Base-by-base conservation (phyloP, 2,329 filamentous ascomycete species). In the Colletotrichum karsti region DNA sequence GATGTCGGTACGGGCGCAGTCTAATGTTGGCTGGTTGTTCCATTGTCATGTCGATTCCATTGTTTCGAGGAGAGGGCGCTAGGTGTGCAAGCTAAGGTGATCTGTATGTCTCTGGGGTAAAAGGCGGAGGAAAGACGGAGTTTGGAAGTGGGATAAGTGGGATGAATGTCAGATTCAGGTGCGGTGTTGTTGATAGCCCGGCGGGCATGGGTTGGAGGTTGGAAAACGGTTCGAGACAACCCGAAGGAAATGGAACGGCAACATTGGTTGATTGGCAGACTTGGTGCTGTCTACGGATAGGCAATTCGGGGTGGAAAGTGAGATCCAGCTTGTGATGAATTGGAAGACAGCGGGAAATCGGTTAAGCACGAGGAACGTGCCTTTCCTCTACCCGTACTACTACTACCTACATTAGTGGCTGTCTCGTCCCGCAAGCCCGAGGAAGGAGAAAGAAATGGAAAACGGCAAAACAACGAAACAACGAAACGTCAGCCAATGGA, bases 81-180 rank as follows among this genome's bases (percentile, higher is more conserved):
- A n/a, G 22, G n/a, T 35, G 37, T 28, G 30, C 53, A 30, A 53
- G 30, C 26, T n/a, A 13, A 53, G 44, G 37, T 12, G 18, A 59
- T 33, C 41, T 59, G 20, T 44, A 35, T 59, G 62, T 64, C 54
- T 64, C 46, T 59, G 33, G 30, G 62, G 20, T 26, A 20, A 53
- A 59, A 33, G 46, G 42, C 37, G 44, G 35, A 60, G 22, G 44
- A 41, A 30, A 50, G 24, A 60, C 44, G 44, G 33, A 51, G 44
- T 28, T 37, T 39, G 46, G 10, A 44, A 37, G 55, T 53, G 55
- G 44, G 30, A 64, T 53, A 33, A 41, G 39, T 50, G 42, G 28
- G 46, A 53, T 37, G 28, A 1, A 53, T 35, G 50, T 41, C 51
- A 13, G 51, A 30, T 18, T 55, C 15, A 41, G 51, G 39, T 35